These are phyloP conservation scores for Lentinus brumalis DNA, from an alignment of 768 basidiomycete genomes.

Conservation along the genomic window DNA sequence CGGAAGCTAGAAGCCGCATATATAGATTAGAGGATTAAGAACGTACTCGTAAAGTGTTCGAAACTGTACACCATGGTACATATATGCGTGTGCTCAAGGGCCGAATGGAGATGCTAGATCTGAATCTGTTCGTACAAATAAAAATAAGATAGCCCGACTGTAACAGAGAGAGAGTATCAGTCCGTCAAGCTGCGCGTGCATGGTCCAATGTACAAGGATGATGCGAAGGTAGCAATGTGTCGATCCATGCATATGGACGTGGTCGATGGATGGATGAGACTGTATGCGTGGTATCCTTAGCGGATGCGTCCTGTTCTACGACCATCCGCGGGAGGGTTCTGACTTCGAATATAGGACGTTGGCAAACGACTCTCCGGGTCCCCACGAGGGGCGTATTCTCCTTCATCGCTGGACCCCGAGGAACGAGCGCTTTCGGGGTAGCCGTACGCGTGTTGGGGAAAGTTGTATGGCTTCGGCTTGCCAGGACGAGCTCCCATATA, in stretches of 20 bases:
- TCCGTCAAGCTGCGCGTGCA: not conserved
- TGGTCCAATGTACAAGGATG: not conserved
- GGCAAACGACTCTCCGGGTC: slow-evolving; percentile 13
- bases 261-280: not conserved
- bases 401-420: slow-evolving; percentile 6
- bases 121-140: slow-evolving; percentile 11
- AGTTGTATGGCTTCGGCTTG: not conserved
- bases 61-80: not conserved
- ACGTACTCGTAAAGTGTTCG: no score
- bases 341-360: slow-evolving; percentile 8
- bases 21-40: no score
- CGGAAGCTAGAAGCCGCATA: no score
- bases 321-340: not conserved
- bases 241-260: no score
- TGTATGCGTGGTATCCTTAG: not conserved
- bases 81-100: not conserved
- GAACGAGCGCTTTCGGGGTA: not conserved
- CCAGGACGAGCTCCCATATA: not conserved
- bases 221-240: not conserved
- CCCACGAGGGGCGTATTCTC: slow-evolving; percentile 1
- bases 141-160: not conserved
- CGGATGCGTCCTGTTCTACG: slow-evolving; percentile 1
- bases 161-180: not conserved
- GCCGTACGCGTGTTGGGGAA: not conserved
- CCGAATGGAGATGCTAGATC: not conserved